Evolutionary conservation across 164 flowering plant species (phyloP), one percentile per base, ranked within the genome.

Genomic region (Tetracentron sinense): DNA sequence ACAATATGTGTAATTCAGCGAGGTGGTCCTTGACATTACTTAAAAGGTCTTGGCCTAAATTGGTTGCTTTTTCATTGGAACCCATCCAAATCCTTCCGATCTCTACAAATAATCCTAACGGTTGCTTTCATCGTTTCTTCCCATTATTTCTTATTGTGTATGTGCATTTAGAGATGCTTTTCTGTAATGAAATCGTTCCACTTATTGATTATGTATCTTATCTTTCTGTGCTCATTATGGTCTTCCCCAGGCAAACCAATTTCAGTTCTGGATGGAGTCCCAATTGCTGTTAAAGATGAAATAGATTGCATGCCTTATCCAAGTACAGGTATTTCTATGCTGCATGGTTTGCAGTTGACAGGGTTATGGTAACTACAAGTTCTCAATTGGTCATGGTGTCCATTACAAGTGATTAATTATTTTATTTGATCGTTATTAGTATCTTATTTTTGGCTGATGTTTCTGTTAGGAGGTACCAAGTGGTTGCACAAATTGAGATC

Each of bases 241-340:
- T 11, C 48, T 28, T 59, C 4, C 60, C 14, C 75, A 90, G 97
- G 97, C n/a, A 65, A 81, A 63, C 88, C 83, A 55, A 79, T 93
- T 56, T 93, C 98, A 10, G 73, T 78, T 60, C 82, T 93, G 5
- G 98, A 93, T 81, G 97, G 97, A 66, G 85, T 89, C 16, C 92
- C 83, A 42, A 68, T 93, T 64, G 94, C 98, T 28, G 64, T 90
- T 57, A 93, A 93, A 75, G 98, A 93, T 74, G 97, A 93, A 77
- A 93, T 93, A 61, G 97, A 93, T 74, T 90, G 97, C 59, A 59
- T 60, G 54, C 97, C 98, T 10, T 93, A 90, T 79, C 96, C 98
- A 63, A 93, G 97, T 21, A 93, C 97, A 58, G 98, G 98, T 93
- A 59, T 35, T 42, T 33, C 42, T 26, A 7, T 57, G 11, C 48